Conservation (phyloP, 176 grass and related monocot species). For the Carex pumila region DNA sequence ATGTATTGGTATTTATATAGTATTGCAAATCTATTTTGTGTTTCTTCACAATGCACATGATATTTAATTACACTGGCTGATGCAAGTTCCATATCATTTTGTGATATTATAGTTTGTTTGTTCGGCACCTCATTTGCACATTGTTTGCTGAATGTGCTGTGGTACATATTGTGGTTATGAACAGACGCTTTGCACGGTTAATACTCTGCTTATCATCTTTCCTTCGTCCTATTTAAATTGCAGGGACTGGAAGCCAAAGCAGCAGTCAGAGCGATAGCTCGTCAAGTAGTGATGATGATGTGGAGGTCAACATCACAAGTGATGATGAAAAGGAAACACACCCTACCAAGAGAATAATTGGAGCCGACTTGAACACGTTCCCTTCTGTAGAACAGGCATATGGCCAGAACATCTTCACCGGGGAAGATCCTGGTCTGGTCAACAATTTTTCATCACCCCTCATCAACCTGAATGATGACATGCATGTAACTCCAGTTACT, state of each 20-base stretch:
- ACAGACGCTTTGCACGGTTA: background rate
- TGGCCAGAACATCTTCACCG: background rate
- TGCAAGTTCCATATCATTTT: background rate
- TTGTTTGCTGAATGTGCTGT: background rate
- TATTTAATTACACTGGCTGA: background rate
- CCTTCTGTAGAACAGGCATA: conserved; percentile 29
- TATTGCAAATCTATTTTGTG: background rate
- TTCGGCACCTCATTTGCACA: background rate
- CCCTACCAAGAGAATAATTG: conserved; percentile 22
- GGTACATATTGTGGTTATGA: background rate
- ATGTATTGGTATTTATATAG: background rate
- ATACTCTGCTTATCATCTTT: background rate
- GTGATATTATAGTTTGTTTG: background rate
- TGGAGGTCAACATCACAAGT: conserved; percentile 85
- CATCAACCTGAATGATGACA: conserved; percentile 50
- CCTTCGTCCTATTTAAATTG: conserved; percentile 4
- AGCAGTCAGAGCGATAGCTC: conserved; percentile 92
- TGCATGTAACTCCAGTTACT: conserved; percentile 12
- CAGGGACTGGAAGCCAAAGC: conserved; percentile 57
- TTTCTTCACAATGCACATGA: background rate
- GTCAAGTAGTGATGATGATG: conserved; percentile 88
- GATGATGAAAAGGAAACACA: conserved; percentile 55
- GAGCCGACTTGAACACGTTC: conserved; percentile 50
- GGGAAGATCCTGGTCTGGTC: conserved; percentile 28
- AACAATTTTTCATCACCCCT: conserved; percentile 41